Evolutionary conservation across 1,139 yeast genomes (phyloP).

Genomic region (Taphrina confusa): DNA sequence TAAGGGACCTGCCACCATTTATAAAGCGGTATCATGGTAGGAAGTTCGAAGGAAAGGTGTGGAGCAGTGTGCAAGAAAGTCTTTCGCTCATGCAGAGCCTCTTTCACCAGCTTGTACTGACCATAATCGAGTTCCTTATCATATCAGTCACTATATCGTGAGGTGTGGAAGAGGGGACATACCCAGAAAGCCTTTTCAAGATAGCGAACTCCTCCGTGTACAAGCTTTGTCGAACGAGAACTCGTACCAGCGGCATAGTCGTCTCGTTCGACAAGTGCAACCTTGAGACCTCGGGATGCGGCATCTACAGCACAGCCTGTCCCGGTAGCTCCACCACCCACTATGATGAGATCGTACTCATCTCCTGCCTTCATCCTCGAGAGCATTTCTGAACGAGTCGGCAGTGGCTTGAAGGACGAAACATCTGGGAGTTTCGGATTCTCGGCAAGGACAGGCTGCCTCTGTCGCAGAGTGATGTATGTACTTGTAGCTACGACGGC

Average conservation of each 20-base stretch:
- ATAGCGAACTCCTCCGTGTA: slow-evolving; percentile 96
- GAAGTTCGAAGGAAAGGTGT: slow-evolving; percentile 80
- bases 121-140: slow-evolving; percentile 65
- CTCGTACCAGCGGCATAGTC: slow-evolving; percentile 94
- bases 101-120: slow-evolving; percentile 88
- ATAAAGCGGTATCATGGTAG: slow-evolving; percentile 93
- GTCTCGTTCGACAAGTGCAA: slow-evolving; percentile 78
- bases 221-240: slow-evolving; percentile 93
- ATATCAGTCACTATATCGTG: not conserved
- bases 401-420: slow-evolving; percentile 23
- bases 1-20: slow-evolving; percentile 92
- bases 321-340: slow-evolving; percentile 98
- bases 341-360: slow-evolving; percentile 70
- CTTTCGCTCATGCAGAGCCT: slow-evolving; percentile 89
- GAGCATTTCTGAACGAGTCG: slow-evolving; percentile 25
- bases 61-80: slow-evolving; percentile 91
- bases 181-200: slow-evolving; percentile 77
- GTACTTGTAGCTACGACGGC: slow-evolving; percentile 16
- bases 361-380: slow-evolving; percentile 28
- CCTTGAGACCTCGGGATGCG: slow-evolving; percentile 83
- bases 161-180: slow-evolving; percentile 42
- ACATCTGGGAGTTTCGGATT: slow-evolving; percentile 21
- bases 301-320: slow-evolving; percentile 94
- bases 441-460: slow-evolving; percentile 28
- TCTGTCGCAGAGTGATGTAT: slow-evolving; percentile 24